Base-by-base conservation (phyloP, 140 eudicot genomes). In the Cichorium intybus region DNA sequence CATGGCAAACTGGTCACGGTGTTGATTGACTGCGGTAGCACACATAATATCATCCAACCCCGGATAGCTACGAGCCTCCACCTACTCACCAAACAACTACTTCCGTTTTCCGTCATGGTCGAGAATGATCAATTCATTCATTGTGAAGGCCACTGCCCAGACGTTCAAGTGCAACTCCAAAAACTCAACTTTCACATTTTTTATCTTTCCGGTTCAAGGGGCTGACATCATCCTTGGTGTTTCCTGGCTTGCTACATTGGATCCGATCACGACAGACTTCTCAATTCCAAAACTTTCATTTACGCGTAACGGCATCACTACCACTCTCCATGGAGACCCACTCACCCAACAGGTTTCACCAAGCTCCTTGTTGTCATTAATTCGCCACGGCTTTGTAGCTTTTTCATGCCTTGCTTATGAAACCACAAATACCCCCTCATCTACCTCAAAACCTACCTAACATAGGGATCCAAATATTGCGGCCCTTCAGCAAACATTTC, bases 231-330 rank as follows among this genome's bases (percentile, higher is more conserved):
- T 57, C 16, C 26, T 58, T 1, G 29, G 64, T 3, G 31, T 58
- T 37, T 34, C 64, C 2, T 58, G 29, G 64, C 20, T 58, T n/a
- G 26, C 17, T 10, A 26, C 48, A 6, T 24, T 58, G 0, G 64
- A 28, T 1, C 7, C 64, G 0, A 58, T 58, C 0, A 9, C 24
- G 16, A 27, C 47, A 0, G 47, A 58, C 20, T 58, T 58, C 47
- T 58, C 49, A 2, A n/a, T 58, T 0, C 64, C 64, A 18, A 17
- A 58, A 17, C 16, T 58, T 6, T 60, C 66, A 3, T 60, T 60
- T 17, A 24, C 15, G 0, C 10, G 6, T 2, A 5, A 60, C 5
- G 66, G 66, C 0, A 60, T 10, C 2, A 20, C 12, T 24, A 7
- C 17, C 16, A 35, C 66, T 6, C 21, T 60, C 3, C 50, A 1